These are phyloP conservation scores for Vickermania ingenoplastis DNA, from an alignment of 208 protist species.

Conservation along the genomic window DNA sequence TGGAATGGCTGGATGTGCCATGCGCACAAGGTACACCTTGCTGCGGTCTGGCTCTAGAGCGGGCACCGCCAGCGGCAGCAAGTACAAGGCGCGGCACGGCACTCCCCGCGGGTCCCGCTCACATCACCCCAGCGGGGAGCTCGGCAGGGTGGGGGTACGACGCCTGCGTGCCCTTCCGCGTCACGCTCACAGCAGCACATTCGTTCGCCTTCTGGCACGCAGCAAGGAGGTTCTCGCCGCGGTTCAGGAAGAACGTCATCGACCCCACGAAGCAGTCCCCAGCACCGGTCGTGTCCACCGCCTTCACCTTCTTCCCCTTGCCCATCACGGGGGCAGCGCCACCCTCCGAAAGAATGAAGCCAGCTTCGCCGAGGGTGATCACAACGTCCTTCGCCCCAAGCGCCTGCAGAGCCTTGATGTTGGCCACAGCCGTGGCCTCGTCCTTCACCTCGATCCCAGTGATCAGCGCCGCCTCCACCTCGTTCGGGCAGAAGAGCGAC, in stretches of 20 bases:
- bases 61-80: no score
- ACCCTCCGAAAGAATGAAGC: slow-evolving; percentile 60
- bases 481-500: slow-evolving; percentile 88
- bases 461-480: slow-evolving; percentile 82
- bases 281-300: slow-evolving; percentile 90
- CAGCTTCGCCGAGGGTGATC: slow-evolving; percentile 80
- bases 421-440: slow-evolving; percentile 32
- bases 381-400: slow-evolving; percentile 71
- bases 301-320: slow-evolving; percentile 56
- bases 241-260: slow-evolving; percentile 81
- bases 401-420: slow-evolving; percentile 48
- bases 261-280: slow-evolving; percentile 91
- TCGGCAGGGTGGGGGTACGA: slow-evolving; percentile 72
- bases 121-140: slow-evolving; percentile 38
- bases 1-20: no score
- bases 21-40: no score
- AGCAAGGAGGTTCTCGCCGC: slow-evolving; percentile 56
- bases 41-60: no score
- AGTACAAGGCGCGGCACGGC: no score
- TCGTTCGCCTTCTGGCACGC: slow-evolving; percentile 65
- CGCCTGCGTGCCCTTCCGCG: slow-evolving; percentile 75
- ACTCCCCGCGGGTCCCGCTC: no score
- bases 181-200: slow-evolving; percentile 79
- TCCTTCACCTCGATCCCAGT: slow-evolving; percentile 66
- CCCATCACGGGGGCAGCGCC: slow-evolving; percentile 30